Evolutionary conservation across 2,329 filamentous ascomycete species (phyloP), one percentile per base, ranked within the genome.

Genomic region (Claviceps monticola): DNA sequence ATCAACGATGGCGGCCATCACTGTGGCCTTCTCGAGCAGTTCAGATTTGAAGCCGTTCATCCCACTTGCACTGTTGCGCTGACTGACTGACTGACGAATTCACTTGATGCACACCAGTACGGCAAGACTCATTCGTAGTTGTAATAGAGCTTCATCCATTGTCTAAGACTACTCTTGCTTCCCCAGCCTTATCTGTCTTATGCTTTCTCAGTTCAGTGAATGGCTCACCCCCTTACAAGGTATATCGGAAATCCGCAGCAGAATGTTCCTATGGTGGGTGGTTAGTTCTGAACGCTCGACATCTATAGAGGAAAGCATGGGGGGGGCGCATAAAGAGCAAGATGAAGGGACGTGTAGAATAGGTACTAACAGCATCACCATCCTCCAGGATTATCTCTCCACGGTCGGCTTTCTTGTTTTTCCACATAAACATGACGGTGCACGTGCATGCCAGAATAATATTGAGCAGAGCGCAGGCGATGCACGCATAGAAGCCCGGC

Each of bases 401-500:
- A 29, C 70, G 63, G n/a, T 79, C 74, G 0, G 77, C 77, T 61
- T 71, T 69, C 52, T 59, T 62, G 56, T 80, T 79, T 56, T 69
- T 61, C 14, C 66, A 54, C 54, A 64, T 66, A 55, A 73, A 76
- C 4, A 66, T 61, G 2, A 72, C 23, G 21, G 68, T 71, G 26
- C 71, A 61, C 0, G 70, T 9, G 2, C 57, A 49, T 1, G 79
- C 74, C 17, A 78, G 55, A 4, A 77, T 29, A 3, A 79, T 59
- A 21, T 62, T 74, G 44, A 79, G 55, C 2, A 74, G 58, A 26
- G 66, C 68, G 56, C 70, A 74, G 1, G 75, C 70, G 44, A 80
- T 75, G 62, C 76, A 78, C 5, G 76, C 71, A 51, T 72, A 80
- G 58, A 80, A 65, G 29, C 77, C 77, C 0, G 76, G 76, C 58